These are phyloP conservation scores for Chalciporus piperatus DNA, from an alignment of 768 basidiomycete species.

Conservation along the genomic window DNA sequence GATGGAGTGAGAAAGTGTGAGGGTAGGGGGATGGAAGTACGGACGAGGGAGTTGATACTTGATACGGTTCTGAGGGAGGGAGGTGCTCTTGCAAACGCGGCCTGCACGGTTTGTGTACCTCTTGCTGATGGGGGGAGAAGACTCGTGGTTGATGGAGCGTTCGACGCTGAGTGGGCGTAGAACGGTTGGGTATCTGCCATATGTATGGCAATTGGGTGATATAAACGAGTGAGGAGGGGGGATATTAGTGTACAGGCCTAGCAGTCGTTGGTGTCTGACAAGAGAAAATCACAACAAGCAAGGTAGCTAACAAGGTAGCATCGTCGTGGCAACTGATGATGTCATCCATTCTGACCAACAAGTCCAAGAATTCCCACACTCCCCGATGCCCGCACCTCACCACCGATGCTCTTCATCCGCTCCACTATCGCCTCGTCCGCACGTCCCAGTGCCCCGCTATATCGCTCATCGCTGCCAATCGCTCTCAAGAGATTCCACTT, in stretches of 20 bases:
- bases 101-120: conserved; percentile 35
- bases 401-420: conserved; percentile 38
- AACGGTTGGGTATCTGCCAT: conserved; percentile 40
- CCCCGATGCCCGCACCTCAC: neutral
- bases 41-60: conserved; percentile 44
- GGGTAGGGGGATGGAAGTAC: conserved; percentile 10
- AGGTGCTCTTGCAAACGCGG: conserved; percentile 43
- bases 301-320: too few relatives aligned
- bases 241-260: conserved; percentile 7
- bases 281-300: too few relatives aligned
- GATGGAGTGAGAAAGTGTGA: neutral
- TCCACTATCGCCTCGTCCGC: conserved; percentile 49
- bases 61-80: conserved; percentile 34
- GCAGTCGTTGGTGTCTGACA: too few relatives aligned
- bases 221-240: conserved; percentile 20
- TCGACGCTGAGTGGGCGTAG: conserved; percentile 38
- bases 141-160: conserved; percentile 51
- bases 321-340: too few relatives aligned
- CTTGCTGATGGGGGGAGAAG: conserved; percentile 42
- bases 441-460: conserved; percentile 35
- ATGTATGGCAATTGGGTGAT: conserved; percentile 7
- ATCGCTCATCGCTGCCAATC: conserved; percentile 29
- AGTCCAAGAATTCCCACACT: too few relatives aligned
- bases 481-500: conserved; percentile 41
- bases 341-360: too few relatives aligned